Evolutionary conservation across 2,329 filamentous ascomycete species (phyloP), one percentile per base, ranked within the genome.

Genomic region (Huntiella decipiens): DNA sequence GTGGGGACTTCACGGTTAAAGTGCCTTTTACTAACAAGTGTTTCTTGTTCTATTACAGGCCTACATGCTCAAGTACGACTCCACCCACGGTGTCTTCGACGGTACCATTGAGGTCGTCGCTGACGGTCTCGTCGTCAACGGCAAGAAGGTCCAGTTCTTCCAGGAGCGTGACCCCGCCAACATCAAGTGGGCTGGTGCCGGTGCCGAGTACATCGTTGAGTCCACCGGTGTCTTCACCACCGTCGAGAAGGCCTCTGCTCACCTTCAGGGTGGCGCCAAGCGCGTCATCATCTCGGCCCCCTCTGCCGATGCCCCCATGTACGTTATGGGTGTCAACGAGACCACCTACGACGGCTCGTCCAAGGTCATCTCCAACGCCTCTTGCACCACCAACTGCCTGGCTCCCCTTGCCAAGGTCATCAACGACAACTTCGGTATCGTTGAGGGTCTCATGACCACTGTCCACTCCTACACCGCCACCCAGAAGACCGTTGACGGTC

Each of bases 51-150:
- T 44, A 34, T 33, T 49, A 19, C 53, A 94, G 86, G 84, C 82
- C 63, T 96, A 96, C 79, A 96, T 96, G 91, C 82, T 98, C 71
- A 92, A 93, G 76, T 96, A 96, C 67, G 91, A 98, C 75, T 86
- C 83, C 59, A 86, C 83, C 66, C 91, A 98, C 77, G 91, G 91
- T 58, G 64, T 76, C 64, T 98, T 96, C 82, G 92, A 95, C 74
- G 88, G 88, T 58, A 79, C 81, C 51, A 77, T 96, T 66, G 67
- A 78, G 66, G 70, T 81, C 63, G 71, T 77, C 51, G 65, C 65
- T 56, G 77, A 73, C 58, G 74, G 81, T 64, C 77, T 98, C 56
- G 66, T 79, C 57, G 79, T 96, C 74, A 88, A 95, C 68, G 86
- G 84, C 78, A 92, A 93, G 79, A 81, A 72, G 60, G 73, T 63